A percentile compares a stretch with the other conserved stretches of the same genome.
Conservation (phyloP, 1,284 basidiomycete species). For the Peniophora sp. region DNA sequence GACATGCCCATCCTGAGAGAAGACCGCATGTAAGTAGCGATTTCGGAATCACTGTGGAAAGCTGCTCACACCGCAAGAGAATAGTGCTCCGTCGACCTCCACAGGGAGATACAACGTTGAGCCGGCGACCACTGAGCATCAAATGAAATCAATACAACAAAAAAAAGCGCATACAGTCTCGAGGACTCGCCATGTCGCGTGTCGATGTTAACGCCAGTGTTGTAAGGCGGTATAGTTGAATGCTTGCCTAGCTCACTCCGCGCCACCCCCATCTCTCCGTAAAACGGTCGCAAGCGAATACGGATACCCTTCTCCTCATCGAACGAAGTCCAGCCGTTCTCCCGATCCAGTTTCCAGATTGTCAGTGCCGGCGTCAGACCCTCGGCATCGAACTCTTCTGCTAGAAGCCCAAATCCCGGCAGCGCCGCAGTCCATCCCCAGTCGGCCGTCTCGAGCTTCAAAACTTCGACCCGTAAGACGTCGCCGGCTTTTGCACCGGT, state of each 20-base stretch:
- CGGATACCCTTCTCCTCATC: slow-evolving; percentile 36
- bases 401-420: slow-evolving; percentile 50
- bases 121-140: slow-evolving; percentile 21
- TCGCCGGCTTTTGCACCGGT: slow-evolving; percentile 44
- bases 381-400: slow-evolving; percentile 40
- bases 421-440: slow-evolving; percentile 59
- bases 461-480: slow-evolving; percentile 49
- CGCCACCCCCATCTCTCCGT: slow-evolving; percentile 62
- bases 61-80: slow-evolving; percentile 48
- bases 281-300: slow-evolving; percentile 45
- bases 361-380: slow-evolving; percentile 32
- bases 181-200: slow-evolving; percentile 36
- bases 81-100: slow-evolving; percentile 52
- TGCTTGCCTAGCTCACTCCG: slow-evolving; percentile 40
- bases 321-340: slow-evolving; percentile 37
- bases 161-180: too few relatives aligned
- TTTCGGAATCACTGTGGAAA: not conserved
- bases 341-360: slow-evolving; percentile 40
- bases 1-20: slow-evolving; percentile 53
- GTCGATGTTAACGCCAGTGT: slow-evolving; percentile 54
- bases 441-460: slow-evolving; percentile 39
- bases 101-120: slow-evolving; percentile 49
- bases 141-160: too few relatives aligned
- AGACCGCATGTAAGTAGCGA: not conserved
- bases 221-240: slow-evolving; percentile 56